Percentiles rank a stretch among this genome's conserved stretches.
Evolutionary conservation across 805 yeast genomes (phyloP).

Genomic region (Ogataea wickerhamii): DNA sequence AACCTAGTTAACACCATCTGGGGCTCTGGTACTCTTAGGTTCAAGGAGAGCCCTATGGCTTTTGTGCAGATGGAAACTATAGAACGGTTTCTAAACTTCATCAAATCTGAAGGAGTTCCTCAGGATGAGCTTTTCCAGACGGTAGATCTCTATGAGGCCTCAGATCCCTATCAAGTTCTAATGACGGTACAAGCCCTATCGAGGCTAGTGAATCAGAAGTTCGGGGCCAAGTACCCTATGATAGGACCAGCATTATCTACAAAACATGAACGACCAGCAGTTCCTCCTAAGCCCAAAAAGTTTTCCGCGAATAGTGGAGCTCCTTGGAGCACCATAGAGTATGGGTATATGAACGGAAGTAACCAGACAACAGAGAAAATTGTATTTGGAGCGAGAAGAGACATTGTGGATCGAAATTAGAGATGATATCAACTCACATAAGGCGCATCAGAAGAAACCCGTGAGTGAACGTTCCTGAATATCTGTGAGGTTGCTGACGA

Average conservation of each 20-base stretch:
- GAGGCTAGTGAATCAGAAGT: conserved; percentile 56
- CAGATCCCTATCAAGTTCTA: conserved; percentile 77
- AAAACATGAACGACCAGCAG: conserved; percentile 45
- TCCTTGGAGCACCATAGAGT: conserved; percentile 55
- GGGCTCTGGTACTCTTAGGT: conserved; percentile 39
- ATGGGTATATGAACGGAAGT: conserved; percentile 59
- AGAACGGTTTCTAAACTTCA: conserved; percentile 61
- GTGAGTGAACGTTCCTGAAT: conserved; percentile 7
- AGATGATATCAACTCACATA: conserved; percentile 1
- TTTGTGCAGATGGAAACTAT: conserved; percentile 85
- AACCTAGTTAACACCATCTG: conserved; percentile 40
- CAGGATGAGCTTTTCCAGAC: conserved; percentile 83
- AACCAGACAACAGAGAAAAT: conserved; percentile 51
- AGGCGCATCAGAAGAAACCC: conserved; percentile 5
- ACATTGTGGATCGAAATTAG: conserved; percentile 32
- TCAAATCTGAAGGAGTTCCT: conserved; percentile 64
- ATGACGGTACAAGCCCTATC: conserved; percentile 72
- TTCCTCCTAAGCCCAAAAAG: conserved; percentile 54
- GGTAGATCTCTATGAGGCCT: conserved; percentile 63
- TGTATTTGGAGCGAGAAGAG: conserved; percentile 50
- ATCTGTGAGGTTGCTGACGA: conserved; percentile 22
- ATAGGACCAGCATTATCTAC: conserved; percentile 56
- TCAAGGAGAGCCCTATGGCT: conserved; percentile 66
- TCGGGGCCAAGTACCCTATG: conserved; percentile 44
- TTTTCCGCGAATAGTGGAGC: conserved; percentile 33